phyloP scores from a whole-genome alignment of 2,329 filamentous ascomycete species.

The Pyrenophora graminea region DNA sequence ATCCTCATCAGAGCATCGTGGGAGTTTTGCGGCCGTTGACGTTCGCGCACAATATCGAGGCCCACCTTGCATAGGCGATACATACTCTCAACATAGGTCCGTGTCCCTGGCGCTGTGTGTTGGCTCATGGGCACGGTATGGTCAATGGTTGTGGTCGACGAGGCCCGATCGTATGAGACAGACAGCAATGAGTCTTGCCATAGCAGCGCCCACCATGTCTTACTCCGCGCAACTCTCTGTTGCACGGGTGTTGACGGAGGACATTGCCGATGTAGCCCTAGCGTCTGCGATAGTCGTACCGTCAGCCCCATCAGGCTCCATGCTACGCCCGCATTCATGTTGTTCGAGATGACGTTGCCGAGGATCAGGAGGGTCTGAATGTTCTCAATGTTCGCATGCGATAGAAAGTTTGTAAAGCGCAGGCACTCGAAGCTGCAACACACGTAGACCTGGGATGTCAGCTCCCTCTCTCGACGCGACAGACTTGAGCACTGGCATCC shows the following conservation, averaged over 20 bases:
- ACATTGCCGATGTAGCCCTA: conserved; percentile 64
- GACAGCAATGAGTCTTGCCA: conserved; percentile 69
- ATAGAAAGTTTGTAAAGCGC: conserved; percentile 66
- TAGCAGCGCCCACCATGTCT: conserved; percentile 62
- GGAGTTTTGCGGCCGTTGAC: conserved; percentile 58
- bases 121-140: conserved; percentile 46
- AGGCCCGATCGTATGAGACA: conserved; percentile 65
- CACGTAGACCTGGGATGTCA: conserved; percentile 68
- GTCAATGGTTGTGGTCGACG: conserved; percentile 60
- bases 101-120: conserved; percentile 53
- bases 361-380: conserved; percentile 67
- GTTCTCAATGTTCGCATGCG: conserved; percentile 63
- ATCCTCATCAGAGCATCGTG: conserved; percentile 60
- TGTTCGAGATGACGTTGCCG: conserved; percentile 65
- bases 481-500: conserved; percentile 65
- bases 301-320: conserved; percentile 65
- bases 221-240: conserved; percentile 45
- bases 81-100: conserved; percentile 63
- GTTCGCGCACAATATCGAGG: conserved; percentile 63
- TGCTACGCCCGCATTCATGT: conserved; percentile 67
- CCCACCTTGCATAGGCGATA: conserved; percentile 61
- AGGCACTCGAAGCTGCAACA: conserved; percentile 69
- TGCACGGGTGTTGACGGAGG: conserved; percentile 58
- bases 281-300: conserved; percentile 62
- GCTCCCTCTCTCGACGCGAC: conserved; percentile 62